Base-by-base conservation (phyloP, 805 yeast genomes). In the Barnettozyma populi region DNA sequence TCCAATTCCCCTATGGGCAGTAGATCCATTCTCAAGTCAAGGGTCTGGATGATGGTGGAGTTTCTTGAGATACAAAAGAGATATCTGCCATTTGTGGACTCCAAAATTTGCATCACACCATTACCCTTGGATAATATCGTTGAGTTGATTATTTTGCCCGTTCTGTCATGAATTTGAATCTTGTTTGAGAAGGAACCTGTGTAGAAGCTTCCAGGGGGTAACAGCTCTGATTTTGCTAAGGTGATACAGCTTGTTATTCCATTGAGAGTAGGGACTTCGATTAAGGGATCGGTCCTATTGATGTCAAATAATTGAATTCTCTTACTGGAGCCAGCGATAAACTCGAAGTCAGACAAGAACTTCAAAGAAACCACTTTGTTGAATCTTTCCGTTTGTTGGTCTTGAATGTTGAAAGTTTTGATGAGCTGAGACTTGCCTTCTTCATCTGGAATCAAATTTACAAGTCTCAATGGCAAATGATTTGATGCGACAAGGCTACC, bases 401-500 rank as follows among this genome's bases (percentile, higher is more conserved):
- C 65, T 31, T 54, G 56, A 5, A 62, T 58, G 37, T 64, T 51
- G 49, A 63, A 73, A 16, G 53, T 54, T n/a, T 46, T 55, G n/a
- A 63, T 21, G 5, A 52, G 29, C 3, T 36, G 36, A 9, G 52
- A 24, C 23, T 47, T 49, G 8, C 47, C 58, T 14, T 45, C 53
- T 46, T 47, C 56, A 25, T 38, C 50, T 5, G 58, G 63, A 14
- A 52, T 41, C 14, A 59, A 51, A 31, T 52, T 60, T 19, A 51
- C 48, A 29, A 71, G 44, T 45, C 65, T 71, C 29, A 73, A 45
- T 0, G 77, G 77, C 7, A 67, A 29, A 20, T 68, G 62, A 38
- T 61, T 57, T 2, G 63, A 61, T 0, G 68, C 61, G 0, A 66
- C 44, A 2, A 71, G 44, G 1, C 65, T 48, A 21, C 67, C 65